Conservation (phyloP, 2,329 filamentous ascomycete genomes). For the Plectosphaerella plurivora region DNA sequence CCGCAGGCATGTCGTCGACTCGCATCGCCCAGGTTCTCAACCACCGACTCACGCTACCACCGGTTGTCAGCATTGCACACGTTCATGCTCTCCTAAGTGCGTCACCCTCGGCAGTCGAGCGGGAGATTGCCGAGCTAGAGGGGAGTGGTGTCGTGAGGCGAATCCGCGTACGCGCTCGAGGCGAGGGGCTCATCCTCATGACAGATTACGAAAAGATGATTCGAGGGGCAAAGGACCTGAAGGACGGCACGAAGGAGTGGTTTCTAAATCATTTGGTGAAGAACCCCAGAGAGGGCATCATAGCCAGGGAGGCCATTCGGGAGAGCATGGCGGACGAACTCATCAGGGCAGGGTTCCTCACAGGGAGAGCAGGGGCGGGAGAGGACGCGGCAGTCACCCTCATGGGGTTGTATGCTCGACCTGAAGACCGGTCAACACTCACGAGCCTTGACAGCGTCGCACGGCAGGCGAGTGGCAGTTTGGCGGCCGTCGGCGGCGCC, state of each 20-base stretch:
- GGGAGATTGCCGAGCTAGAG: conserved; percentile 60
- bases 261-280: conserved; percentile 48
- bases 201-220: conserved; percentile 51
- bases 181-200: conserved; percentile 60
- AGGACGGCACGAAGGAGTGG: conserved; percentile 38
- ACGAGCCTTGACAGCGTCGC: conserved; percentile 60
- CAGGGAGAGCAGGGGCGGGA: conserved; percentile 30
- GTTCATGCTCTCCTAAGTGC: conserved; percentile 54
- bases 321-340: conserved; percentile 46
- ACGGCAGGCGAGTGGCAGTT: conserved; percentile 61
- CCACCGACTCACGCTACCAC: conserved; percentile 54
- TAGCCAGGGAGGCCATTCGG: neutral
- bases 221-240: conserved; percentile 16
- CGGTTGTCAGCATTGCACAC: conserved; percentile 62
- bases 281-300: conserved; percentile 34
- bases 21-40: conserved; percentile 61
- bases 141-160: conserved; percentile 54
- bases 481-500: conserved; percentile 65
- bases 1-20: conserved; percentile 58
- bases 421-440: conserved; percentile 50
- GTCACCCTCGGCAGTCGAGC: conserved; percentile 61
- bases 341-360: conserved; percentile 64
- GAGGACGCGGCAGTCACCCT: conserved; percentile 10
- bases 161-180: conserved; percentile 58
- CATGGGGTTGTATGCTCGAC: conserved; percentile 33